Evolutionary conservation across 192 early-diverging fungal species (phyloP), one percentile per base, ranked within the genome.

Genomic region (Coemansia furcata): DNA sequence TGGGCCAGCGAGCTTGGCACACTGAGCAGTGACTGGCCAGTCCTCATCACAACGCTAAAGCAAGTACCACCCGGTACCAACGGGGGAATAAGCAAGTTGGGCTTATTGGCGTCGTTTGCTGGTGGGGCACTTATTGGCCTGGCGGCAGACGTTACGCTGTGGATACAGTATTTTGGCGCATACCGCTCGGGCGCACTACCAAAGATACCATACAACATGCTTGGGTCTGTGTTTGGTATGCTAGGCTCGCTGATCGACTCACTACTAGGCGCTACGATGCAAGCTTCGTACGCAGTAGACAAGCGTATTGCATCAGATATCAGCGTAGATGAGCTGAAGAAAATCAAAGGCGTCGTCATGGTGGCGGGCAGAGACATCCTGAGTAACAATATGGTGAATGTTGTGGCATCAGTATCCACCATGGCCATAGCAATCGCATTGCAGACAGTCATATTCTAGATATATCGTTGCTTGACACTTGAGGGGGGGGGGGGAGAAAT

Each of bases 1-100:
- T 96, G 91, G 92, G 91, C 94, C 35, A 91, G 89, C 75, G 96
- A 98, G 72, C 78, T 98, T 26, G 96, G 96, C 2, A 86, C 94
- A 14, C 76, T 98, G 21, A 90, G 86, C 71, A 84, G 84, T 30
- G 67, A 74, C 32, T 88, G 85, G 84, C 96, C 96, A 12, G 72
- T 85, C 23, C 80, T 98, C 11, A 94, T 98, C 44, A 98, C 96
- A 6, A 89, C 89, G 0, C 70, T 89, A 33, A 82, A 85, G 44
- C 67, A 80, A 35, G 96, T 96, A 7, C 96, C 96, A 11, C 89
- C 91, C 30, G 96, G 96, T 2, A 96, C 94, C 14, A 98, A 98
- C 77, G 95, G 95, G 11, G 95, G 89, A 2, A 76, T 97, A 10
- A 89, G 87, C 15, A 73, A 78, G 17, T 65, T 94, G 33, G 95